phyloP scores from a whole-genome alignment of 2,329 filamentous ascomycete genomes.

The Phyllosticta paracitricarpa region DNA sequence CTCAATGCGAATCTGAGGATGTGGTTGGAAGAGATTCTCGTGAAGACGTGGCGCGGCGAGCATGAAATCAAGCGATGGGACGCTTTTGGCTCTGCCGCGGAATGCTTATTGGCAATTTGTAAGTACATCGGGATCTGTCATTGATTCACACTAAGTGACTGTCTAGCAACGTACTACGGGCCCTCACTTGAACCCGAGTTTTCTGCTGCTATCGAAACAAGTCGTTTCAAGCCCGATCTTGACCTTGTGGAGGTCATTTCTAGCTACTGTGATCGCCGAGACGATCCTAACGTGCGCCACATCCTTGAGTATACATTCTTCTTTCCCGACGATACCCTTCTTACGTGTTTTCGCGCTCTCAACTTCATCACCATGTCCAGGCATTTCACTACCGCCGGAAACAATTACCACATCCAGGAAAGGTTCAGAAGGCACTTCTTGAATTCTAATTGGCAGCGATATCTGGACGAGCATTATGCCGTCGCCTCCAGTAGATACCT shows the following conservation, averaged over 20 bases:
- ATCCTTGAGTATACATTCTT: slow-evolving; percentile 73
- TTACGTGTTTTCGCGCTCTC: slow-evolving; percentile 77
- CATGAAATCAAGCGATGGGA: slow-evolving; percentile 60
- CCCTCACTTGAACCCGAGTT: background rate
- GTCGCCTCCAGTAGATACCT: slow-evolving; percentile 25
- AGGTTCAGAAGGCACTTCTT: slow-evolving; percentile 5
- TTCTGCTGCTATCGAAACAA: too few species aligned
- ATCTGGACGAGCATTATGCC: slow-evolving; percentile 4
- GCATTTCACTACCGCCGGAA: slow-evolving; percentile 49
- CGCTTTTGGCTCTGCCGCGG: slow-evolving; percentile 66
- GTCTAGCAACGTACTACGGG: background rate
- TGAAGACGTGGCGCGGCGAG: slow-evolving; percentile 72
- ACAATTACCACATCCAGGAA: slow-evolving; percentile 18
- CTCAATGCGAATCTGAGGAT: slow-evolving; percentile 30
- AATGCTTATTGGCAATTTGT: slow-evolving; percentile 64
- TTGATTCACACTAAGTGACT: background rate
- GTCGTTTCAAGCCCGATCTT: slow-evolving; percentile 28
- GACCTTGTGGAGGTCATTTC: slow-evolving; percentile 50
- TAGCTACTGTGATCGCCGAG: slow-evolving; percentile 52
- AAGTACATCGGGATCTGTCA: slow-evolving; percentile 28
- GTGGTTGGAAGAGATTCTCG: slow-evolving; percentile 63
- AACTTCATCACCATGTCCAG: slow-evolving; percentile 82
- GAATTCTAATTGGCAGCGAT: background rate
- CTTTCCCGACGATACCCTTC: slow-evolving; percentile 61
- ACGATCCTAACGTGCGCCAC: slow-evolving; percentile 56